Evolutionary conservation across 2,329 filamentous ascomycete genomes (phyloP), one percentile per base, ranked within the genome.

Genomic region (Aspergillus neotritici): DNA sequence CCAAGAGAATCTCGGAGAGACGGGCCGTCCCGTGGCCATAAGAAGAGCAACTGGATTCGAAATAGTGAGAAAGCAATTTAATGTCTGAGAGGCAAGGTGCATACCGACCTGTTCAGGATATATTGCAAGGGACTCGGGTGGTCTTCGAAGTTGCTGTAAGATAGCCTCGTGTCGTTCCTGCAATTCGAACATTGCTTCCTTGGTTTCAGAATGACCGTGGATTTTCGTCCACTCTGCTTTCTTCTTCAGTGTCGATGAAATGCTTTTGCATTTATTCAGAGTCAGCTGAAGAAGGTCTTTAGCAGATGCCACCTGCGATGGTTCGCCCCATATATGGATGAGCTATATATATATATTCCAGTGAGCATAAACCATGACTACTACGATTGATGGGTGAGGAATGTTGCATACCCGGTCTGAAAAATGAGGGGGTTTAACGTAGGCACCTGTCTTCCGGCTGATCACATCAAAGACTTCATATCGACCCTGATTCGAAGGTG

Each of bases 11-110:
- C 61, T 10, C 64, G 55, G 3, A 71, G 54, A 0, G 63, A 56
- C 30, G 68, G 65, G 5, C 74, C 70, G 28, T 68, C 57, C 1
- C 54, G 48, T 3, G 72, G 73, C 74, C 72, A 76, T 14, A 69
- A 52, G 40, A 74, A 74, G 1, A 64, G 51, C 11, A 71, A 58
- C 56, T 65, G 46, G 13, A 16, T 8, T 8, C 21, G 14, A 14
- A 13, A 14, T n/a, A 34, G 21, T 11, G 28, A 31, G 25, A 46
- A 32, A 48, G 39, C 25, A 14, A 8, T 13, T 33, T 6, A 28
- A 13, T 12, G 10, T 4, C 5, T 34, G 14, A n/a, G 11, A 21
- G n/a, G 2, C 34, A 13, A 9, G 11, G 38, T 40, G 29, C 15
- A 25, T 14, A 40, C 52, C 49, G 30, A 63, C 59, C 46, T 55